Percentiles rank a stretch among this genome's conserved stretches.
Evolutionary conservation across 257 asterid genomes (phyloP).

Genomic region (Dorcoceras hygrometricum): DNA sequence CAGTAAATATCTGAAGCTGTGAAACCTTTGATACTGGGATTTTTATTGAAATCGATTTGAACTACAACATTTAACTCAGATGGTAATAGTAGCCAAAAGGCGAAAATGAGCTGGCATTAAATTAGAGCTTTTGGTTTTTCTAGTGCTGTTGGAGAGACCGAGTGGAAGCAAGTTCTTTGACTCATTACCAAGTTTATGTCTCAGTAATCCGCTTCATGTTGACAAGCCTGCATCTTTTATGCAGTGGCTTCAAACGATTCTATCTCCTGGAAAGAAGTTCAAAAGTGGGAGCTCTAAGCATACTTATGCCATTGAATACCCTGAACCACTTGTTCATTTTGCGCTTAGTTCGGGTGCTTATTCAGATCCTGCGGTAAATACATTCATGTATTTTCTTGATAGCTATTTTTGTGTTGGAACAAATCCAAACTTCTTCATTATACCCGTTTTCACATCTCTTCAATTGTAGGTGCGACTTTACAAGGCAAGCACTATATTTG

Average conservation of each 20-base stretch:
- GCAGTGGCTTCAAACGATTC: conserved; percentile 82
- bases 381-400: neutral
- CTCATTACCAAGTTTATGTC: neutral
- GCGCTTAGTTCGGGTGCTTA: conserved; percentile 80
- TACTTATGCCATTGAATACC: conserved; percentile 65
- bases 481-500: conserved; percentile 56
- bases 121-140: neutral
- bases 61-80: neutral
- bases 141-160: neutral
- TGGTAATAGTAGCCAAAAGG: neutral
- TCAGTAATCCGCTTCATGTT: conserved; percentile 11
- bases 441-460: neutral
- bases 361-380: conserved; percentile 76
- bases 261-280: conserved; percentile 74
- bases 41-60: neutral
- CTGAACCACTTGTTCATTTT: conserved; percentile 86
- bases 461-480: conserved; percentile 55
- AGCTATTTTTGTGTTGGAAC: neutral
- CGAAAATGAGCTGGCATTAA: neutral
- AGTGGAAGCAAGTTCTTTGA: neutral
- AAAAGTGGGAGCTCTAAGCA: conserved; percentile 49
- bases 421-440: neutral
- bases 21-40: neutral
- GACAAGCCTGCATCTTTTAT: conserved; percentile 21
- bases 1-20: neutral